These are phyloP conservation scores for Wickerhamomyces sp. DNA, from an alignment of 1,139 yeast species.

Conservation along the genomic window DNA sequence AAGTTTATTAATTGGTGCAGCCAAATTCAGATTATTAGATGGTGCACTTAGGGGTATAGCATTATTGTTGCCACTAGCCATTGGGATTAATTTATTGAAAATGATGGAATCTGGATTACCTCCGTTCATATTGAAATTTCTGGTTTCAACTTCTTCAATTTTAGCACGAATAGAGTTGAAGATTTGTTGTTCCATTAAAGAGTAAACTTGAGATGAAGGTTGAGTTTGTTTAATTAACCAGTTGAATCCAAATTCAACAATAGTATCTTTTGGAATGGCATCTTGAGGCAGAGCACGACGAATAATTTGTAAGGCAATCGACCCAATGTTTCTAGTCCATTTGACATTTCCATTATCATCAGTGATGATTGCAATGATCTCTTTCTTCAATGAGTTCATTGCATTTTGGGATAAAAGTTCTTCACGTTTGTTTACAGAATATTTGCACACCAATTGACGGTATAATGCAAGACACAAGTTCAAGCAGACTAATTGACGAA, in stretches of 20 bases:
- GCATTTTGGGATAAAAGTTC: slow-evolving; percentile 25
- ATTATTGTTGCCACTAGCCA: slow-evolving; percentile 23
- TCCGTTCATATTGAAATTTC: not conserved
- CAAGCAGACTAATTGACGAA: slow-evolving; percentile 78
- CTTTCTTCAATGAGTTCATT: slow-evolving; percentile 40
- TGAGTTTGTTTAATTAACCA: slow-evolving; percentile 87
- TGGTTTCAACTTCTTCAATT: slow-evolving; percentile 29
- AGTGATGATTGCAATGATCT: slow-evolving; percentile 73
- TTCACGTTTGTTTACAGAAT: slow-evolving; percentile 15
- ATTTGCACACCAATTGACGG: slow-evolving; percentile 57
- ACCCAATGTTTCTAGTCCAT: slow-evolving; percentile 81
- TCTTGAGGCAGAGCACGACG: slow-evolving; percentile 23
- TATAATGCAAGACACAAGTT: slow-evolving; percentile 70
- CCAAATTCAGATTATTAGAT: slow-evolving; percentile 5
- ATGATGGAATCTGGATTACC: not conserved
- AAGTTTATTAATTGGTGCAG: slow-evolving; percentile 3
- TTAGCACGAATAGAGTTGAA: slow-evolving; percentile 34
- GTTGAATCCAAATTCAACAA: slow-evolving; percentile 64
- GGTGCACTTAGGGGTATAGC: slow-evolving; percentile 7
- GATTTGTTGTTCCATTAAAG: slow-evolving; percentile 66
- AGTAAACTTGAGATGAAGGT: slow-evolving; percentile 76
- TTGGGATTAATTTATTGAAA: slow-evolving; percentile 14
- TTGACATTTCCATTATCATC: slow-evolving; percentile 84
- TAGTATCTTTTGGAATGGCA: slow-evolving; percentile 25
- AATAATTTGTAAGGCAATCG: slow-evolving; percentile 57